These are phyloP conservation scores for Candida nanaspora DNA, from an alignment of 805 yeast species.

Conservation along the genomic window DNA sequence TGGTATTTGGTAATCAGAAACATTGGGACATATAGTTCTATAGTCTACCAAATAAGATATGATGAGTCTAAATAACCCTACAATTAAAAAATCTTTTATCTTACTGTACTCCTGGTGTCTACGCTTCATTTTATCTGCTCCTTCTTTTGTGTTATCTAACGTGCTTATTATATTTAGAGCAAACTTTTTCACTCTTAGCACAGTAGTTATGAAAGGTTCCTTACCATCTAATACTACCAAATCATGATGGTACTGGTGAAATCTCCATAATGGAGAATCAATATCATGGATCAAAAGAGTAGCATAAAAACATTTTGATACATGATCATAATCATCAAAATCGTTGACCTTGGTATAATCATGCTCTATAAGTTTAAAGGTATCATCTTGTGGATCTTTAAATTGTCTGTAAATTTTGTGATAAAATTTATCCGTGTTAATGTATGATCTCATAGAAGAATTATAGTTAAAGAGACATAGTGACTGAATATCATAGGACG, in stretches of 20 bases:
- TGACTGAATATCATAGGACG: not conserved
- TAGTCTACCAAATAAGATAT: constrained; percentile 8
- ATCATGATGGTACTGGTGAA: not conserved
- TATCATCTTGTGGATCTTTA: not conserved
- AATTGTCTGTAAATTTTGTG: not conserved
- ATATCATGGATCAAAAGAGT: not conserved
- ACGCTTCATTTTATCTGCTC: too few relatives aligned
- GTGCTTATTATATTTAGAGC: not conserved
- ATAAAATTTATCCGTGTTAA: not conserved
- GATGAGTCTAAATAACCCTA: not conserved
- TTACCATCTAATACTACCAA: not conserved
- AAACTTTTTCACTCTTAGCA: not conserved
- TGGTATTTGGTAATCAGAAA: constrained; percentile 2
- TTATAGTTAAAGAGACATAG: not conserved
- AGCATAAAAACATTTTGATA: not conserved
- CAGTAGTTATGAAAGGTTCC: not conserved
- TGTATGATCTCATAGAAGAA: not conserved
- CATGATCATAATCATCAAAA: not conserved
- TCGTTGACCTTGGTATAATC: not conserved
- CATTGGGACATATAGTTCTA: constrained; percentile 8
- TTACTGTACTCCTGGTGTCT: not conserved
- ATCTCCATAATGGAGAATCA: not conserved
- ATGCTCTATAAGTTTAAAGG: not conserved
- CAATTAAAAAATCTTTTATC: not conserved
- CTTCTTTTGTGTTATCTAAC: too few relatives aligned